Base-by-base conservation (phyloP, 495 filamentous ascomycete species). In the Bathelium albidoporum region DNA sequence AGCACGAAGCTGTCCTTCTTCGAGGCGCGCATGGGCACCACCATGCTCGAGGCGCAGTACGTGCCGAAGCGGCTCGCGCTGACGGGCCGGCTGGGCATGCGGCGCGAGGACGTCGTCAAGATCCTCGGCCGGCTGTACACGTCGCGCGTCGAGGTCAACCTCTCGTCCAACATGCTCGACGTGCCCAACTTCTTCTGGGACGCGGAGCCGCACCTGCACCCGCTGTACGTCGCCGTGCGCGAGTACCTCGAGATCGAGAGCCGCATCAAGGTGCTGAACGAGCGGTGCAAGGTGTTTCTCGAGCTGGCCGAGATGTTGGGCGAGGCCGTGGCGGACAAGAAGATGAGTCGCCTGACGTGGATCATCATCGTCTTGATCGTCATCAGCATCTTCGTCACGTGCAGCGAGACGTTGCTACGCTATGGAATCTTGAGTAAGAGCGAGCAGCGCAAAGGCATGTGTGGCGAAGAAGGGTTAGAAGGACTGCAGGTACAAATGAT, bases 141-240 rank as follows among this genome's bases (percentile, higher is more conserved):
- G 69, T 90, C 89, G 69, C 83, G 94, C 7, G 94, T 99, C 1
- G 93, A 99, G 66, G 95, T 99, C 43, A 99, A 99, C 77, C 83
- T 99, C 12, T 97, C 94, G 61, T 95, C 90, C 16, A 99, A 97
- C 68, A 91, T 97, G 72, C 88, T 99, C 64, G 93, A 97, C 73
- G 90, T 95, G 2, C 95, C 94, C 49, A 95, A 94, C 73, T 97
- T 99, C 80, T 97, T 99, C 82, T 99, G 94, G 94, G 91, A 96
- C 69, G 87, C 87, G 32, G 94, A 99, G 71, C 94, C 94, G 39
- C 96, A 89, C 1, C 82, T 99, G 0, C 90, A 96, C 71, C 94
- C 94, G 0, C 85, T 99, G 45, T 99, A 99, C 75, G 84, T 84
- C 62, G 94, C 93, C 59, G 91, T 97, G 32, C 89, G 94, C 68